Base-by-base conservation (phyloP, 495 filamentous ascomycete species). In the Lasiosphaeria miniovina region DNA sequence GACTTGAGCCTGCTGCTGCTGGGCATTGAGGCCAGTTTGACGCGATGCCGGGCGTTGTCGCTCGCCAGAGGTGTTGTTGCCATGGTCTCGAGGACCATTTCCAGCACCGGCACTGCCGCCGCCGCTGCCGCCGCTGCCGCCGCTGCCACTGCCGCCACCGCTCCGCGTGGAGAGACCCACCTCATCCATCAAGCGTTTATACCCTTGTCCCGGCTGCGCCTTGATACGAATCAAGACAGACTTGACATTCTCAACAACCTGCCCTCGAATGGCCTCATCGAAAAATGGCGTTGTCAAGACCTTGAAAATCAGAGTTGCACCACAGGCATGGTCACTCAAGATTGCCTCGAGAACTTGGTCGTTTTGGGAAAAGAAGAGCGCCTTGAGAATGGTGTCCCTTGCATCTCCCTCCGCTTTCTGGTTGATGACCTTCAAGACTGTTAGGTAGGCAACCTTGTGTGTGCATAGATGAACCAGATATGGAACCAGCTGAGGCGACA, bases 141-240 rank as follows among this genome's bases (percentile, higher is more conserved):
- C 45, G 40, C 51, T 52, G 17, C 60, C 49, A 6, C 64, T 57
- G 9, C 59, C 63, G 2, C 71, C 66, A 57, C 52, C 67, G 63
- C 65, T 81, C 14, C 82, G 74, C 41, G 82, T 84, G 51, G 90
- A 91, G 57, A 95, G 76, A 52, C 90, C 93, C 68, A 96, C 94
- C 74, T 97, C 93, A 67, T 96, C 93, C 94, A 98, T 98, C 51
- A 98, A 74, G 46, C 94, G 90, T 80, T 98, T 98, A 75, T 98
- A 98, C 43, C 94, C 94, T 74, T 98, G 95, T 52, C 88, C 88
- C 50, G 94, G 91, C 59, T 93, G 88, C 6, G 90, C 93, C 75
- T 98, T 98, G 63, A 98, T 83, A 62, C 88, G 88, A 48, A 90
- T 80, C 46, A 98, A 81, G 54, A 97, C 93, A 71, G 87, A 89